A percentile compares a stretch with the other conserved stretches of the same genome.
phyloP scores from a whole-genome alignment of 2,329 filamentous ascomycete species.

The Cryphonectria carpinicola region DNA sequence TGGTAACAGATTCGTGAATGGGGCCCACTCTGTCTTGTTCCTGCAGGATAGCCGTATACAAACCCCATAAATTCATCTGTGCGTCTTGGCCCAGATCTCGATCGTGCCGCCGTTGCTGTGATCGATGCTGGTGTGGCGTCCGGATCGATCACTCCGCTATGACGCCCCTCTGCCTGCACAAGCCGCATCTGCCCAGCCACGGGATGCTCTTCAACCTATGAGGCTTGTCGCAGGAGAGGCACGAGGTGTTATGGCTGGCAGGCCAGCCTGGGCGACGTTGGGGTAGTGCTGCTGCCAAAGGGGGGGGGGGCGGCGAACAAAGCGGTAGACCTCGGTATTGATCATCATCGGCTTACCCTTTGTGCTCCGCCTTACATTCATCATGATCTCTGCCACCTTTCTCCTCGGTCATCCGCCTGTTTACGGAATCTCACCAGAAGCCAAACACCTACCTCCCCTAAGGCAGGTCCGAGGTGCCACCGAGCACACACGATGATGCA shows the following conservation, averaged over 20 bases:
- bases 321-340: neutral
- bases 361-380: neutral
- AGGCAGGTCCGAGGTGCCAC: neutral
- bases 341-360: neutral
- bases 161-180: neutral
- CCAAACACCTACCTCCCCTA: neutral
- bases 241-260: neutral
- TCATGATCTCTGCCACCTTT: neutral
- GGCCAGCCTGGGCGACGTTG: neutral
- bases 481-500: neutral
- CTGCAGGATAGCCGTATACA: neutral
- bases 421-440: neutral
- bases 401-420: neutral
- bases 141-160: constrained; percentile 12
- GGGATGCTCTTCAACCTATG: neutral
- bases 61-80: constrained; percentile 4
- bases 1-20: neutral
- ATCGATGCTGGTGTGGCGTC: constrained; percentile 7
- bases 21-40: neutral
- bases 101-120: neutral
- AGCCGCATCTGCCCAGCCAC: constrained; percentile 13
- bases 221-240: neutral
- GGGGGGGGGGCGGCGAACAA: neutral
- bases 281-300: neutral
- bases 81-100: constrained; percentile 10